These are phyloP conservation scores for Thymus mandschuricus DNA, from an alignment of 257 asterid genomes.

Conservation along the genomic window DNA sequence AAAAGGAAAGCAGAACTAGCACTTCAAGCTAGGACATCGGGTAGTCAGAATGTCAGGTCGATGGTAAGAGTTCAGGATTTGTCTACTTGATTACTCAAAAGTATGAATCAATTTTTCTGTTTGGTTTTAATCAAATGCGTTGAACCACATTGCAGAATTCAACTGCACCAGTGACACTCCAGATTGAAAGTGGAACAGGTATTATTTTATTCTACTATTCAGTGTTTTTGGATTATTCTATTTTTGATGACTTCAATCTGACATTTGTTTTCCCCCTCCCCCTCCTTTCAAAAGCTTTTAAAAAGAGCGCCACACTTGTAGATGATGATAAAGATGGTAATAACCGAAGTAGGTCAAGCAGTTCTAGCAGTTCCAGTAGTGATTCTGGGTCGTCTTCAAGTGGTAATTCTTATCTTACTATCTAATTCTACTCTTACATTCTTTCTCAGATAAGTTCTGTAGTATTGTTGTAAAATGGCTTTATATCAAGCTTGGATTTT, in stretches of 20 bases:
- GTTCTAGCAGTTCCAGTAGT: conserved; percentile 94
- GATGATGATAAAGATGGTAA: conserved; percentile 51
- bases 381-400: conserved; percentile 94
- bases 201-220: not conserved
- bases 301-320: conserved; percentile 41
- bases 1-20: conserved; percentile 92
- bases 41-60: conserved; percentile 45
- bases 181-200: conserved; percentile 53
- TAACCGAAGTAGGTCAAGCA: conserved; percentile 68
- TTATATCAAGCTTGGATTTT: not conserved
- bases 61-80: conserved; percentile 45
- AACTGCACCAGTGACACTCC: conserved; percentile 37
- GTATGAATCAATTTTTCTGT: not conserved
- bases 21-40: conserved; percentile 53
- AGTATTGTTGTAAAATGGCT: not conserved
- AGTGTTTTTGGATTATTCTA: not conserved
- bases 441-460: not conserved
- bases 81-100: conserved; percentile 8
- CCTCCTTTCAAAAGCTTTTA: conserved; percentile 40
- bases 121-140: conserved; percentile 6
- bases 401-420: conserved; percentile 44
- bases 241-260: conserved; percentile 21
- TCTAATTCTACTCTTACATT: conserved; percentile 17
- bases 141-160: conserved; percentile 50
- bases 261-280: not conserved